Evolutionary conservation across 768 basidiomycete genomes (phyloP), one percentile per base, ranked within the genome.

Genomic region (Boletus subcaerulescens): DNA sequence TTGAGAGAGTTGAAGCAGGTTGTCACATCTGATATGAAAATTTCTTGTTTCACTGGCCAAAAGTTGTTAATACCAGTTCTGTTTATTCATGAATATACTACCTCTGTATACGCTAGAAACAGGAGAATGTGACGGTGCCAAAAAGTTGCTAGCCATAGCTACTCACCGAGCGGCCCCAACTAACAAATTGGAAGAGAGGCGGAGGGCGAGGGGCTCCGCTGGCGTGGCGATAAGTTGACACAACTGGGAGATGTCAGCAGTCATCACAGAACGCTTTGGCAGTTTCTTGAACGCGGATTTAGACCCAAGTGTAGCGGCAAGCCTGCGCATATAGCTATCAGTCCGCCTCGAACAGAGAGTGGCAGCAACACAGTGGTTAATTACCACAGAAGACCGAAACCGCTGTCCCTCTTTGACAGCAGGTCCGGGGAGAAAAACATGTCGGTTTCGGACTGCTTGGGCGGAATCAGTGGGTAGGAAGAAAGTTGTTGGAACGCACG

Each of bases 341-440:
- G 57, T 46, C 36, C 18, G 24, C 18, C 29, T 18, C 35, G 18
- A 13, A 12, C 22, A 20, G 15, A 41, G 31, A n/a, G n/a, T 14
- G 36, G 33, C 13, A 13, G n/a, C 18, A 45, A 32, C 11, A 46
- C 40, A 40, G 14, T 41, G 31, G 39, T 17, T 18, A 53, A 62
- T 54, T 68, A 91, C 91, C 91, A 93, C 18, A 93, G 76, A n/a
- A 93, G 80, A 53, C 93, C 93, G 64, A 91, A 93, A 14, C 93
- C 91, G 60, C 87, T 91, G 62, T 95, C 91, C 55, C 92, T 78
- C 62, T 82, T 85, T 18, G 87, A 82, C 24, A 96, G 76, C 5
- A 95, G 72, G 48, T 94, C 92, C 8, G 87, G 77, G 41, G 90
- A 83, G 71, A 92, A 96, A 76, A 96, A 96, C 93, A 96, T 93